Conservation (phyloP, 345 rosid genomes). For the Pistacia integerrima region DNA sequence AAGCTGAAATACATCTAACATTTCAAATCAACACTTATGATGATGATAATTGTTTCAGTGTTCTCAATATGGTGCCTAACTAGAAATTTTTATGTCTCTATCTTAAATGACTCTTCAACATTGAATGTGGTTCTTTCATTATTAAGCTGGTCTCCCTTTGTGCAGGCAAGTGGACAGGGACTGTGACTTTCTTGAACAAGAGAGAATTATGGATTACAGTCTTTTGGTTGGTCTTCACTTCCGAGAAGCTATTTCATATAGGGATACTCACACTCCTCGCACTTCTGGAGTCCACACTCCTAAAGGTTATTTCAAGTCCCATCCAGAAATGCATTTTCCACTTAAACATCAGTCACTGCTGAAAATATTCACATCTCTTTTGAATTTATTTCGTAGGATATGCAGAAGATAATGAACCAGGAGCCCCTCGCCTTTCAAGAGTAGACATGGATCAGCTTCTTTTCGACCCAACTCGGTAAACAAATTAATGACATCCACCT, state of each 20-base stretch:
- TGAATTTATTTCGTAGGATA: slow-evolving; percentile 40
- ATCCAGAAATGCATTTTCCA: slow-evolving; percentile 1
- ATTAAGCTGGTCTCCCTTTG: not conserved
- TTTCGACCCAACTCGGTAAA: slow-evolving; percentile 66
- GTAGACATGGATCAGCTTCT: slow-evolving; percentile 58
- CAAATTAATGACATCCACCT: slow-evolving; percentile 2
- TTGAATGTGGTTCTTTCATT: slow-evolving; percentile 6
- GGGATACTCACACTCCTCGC: slow-evolving; percentile 44
- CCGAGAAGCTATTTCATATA: slow-evolving; percentile 48
- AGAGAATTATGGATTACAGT: slow-evolving; percentile 97
- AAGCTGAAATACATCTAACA: not conserved
- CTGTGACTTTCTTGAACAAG: slow-evolving; percentile 92
- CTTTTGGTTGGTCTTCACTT: slow-evolving; percentile 90
- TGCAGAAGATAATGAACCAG: slow-evolving; percentile 34
- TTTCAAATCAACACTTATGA: not conserved
- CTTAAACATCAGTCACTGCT: slow-evolving; percentile 20
- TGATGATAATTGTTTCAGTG: too few relatives aligned
- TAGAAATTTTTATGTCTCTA: not conserved
- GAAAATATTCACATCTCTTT: slow-evolving; percentile 14
- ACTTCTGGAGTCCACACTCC: slow-evolving; percentile 61
- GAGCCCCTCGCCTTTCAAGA: slow-evolving; percentile 53
- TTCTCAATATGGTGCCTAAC: not conserved
- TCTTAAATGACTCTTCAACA: not conserved
- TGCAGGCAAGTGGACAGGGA: slow-evolving; percentile 96
- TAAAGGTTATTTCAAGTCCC: slow-evolving; percentile 48